Percentiles rank a stretch among this genome's conserved stretches.
Conservation (phyloP, 2,329 filamentous ascomycete genomes). For the Ophiobolus disseminans region DNA sequence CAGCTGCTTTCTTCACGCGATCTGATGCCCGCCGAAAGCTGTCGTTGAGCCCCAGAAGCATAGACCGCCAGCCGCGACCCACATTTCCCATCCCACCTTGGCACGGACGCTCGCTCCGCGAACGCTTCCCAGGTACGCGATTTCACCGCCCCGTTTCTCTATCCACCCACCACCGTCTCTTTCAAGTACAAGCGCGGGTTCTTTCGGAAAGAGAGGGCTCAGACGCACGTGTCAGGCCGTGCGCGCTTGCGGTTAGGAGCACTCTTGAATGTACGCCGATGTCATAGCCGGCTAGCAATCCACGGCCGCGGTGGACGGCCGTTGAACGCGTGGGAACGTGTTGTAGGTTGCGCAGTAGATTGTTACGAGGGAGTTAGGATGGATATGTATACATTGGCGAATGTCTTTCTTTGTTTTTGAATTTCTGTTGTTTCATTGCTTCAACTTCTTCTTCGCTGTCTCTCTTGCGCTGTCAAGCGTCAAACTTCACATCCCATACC, state of each 20-base stretch:
- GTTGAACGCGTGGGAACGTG: slow-evolving; percentile 12
- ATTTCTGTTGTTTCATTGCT: slow-evolving; percentile 1
- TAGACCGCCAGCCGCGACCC: slow-evolving; percentile 7
- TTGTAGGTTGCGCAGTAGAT: slow-evolving; percentile 23
- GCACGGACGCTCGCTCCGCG: slow-evolving; percentile 8
- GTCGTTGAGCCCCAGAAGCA: not conserved
- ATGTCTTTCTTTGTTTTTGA: not conserved
- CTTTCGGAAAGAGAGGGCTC: slow-evolving; percentile 22
- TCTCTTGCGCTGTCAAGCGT: not conserved
- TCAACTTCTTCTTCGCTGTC: not conserved
- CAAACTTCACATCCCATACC: slow-evolving; percentile 13
- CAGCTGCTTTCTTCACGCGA: slow-evolving; percentile 1
- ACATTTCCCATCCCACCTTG: slow-evolving; percentile 6
- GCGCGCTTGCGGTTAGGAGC: slow-evolving; percentile 2
- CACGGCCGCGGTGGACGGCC: slow-evolving; percentile 33
- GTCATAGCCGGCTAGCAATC: slow-evolving; percentile 33
- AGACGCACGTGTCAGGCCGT: slow-evolving; percentile 9
- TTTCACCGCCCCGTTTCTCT: slow-evolving; percentile 8
- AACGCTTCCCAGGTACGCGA: slow-evolving; percentile 19
- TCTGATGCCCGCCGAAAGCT: slow-evolving; percentile 1
- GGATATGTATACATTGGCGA: slow-evolving; percentile 7
- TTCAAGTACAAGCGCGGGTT: slow-evolving; percentile 15
- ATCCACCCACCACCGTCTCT: slow-evolving; percentile 5
- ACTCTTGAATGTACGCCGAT: slow-evolving; percentile 16
- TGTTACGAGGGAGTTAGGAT: slow-evolving; percentile 6